Base-by-base conservation (phyloP, 169 alveolate genomes). In the Cystoisospora suis region DNA sequence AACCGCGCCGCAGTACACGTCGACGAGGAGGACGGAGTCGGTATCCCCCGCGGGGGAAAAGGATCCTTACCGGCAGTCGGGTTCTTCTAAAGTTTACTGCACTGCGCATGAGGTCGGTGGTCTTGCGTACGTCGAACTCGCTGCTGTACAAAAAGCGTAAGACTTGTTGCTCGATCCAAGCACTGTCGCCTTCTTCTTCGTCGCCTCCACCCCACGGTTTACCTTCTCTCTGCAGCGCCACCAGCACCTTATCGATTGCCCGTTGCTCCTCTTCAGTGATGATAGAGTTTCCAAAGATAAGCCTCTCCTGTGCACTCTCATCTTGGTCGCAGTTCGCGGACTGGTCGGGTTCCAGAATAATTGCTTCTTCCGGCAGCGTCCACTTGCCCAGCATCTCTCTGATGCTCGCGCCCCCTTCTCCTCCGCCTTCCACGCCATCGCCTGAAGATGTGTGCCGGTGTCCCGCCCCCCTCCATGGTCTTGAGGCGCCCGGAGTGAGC, bases 251-350 rank as follows among this genome's bases (percentile, higher is more conserved):
- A 49, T 86, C 90, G 27, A 86, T 65, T 29, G 90, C 85, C 45
- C 32, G 58, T 42, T 65, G 90, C 75, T 86, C 90, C 53, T 53
- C 85, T 45, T 65, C 90, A 61, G 47, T 86, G 17, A 86, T 27
- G 1, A 85, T 83, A 42, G 85, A 65, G 75, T 86, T 86, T 12
- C 85, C 56, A 34, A 86, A 86, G 44, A 86, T 38, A 32, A n/a
- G 75, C 38, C 90, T 49, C 47, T 86, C 90, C 27, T 58, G 45
- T 12, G 53, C 81, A 47, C 56, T 75, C 75, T 44, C 88, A 81
- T 6, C n/a, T n/a, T n/a, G n/a, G 42, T 59, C 32, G 42, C 42
- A n/a, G 42, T 3, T 65, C 77, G 42, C 77, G 77, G 77, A 36
- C 77, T n/a, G 27, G 56, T 27, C 15, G 34, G 83, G 83, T 23